Base-by-base conservation (phyloP, 108 stramenopile genomes). In the Hondaea fermentalgiana region DNA sequence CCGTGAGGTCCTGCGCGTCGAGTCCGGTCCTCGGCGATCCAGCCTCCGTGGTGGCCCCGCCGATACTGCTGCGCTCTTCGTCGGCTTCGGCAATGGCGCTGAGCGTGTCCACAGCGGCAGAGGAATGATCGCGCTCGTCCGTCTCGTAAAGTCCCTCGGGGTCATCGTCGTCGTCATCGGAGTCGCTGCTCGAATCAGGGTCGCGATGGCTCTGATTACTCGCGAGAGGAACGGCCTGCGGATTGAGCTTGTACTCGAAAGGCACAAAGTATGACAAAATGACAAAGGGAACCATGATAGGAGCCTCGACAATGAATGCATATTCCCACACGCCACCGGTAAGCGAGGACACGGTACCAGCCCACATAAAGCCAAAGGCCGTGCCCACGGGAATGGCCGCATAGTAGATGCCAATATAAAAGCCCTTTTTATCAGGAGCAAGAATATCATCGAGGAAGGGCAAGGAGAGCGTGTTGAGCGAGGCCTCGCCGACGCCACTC, bases 361-460 rank as follows among this genome's bases (percentile, higher is more conserved):
- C 76, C 76, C 76, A 83, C 76, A 83, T 83, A 23, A 83, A 83
- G n/a, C 76, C 76, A 53, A 47, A 83, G 25, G 76, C 76, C 1
- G 76, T 83, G 28, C 76, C 76, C 45, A 83, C 76, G 25, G 76
- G 76, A 35, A 83, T 83, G n/a, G 76, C 76, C 23, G 76, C 28
- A 23, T 83, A 83, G 28, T 53, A 83, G n/a, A 83, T 83, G n/a
- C 76, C 76, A 2, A 83, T 83, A 45, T 83, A 83, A 35, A 83
- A 83, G 17, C 76, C 76, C 28, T 83, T 83, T 17, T 53, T 83
- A 12, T 53, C 25, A 53, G 76, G 76, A 16, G 19, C 76, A 23
- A 83, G 76, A 25, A 83, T 53, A 23, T 83, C 76, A 3, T 83
- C 76, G n/a, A 83, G 51, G 51, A 83, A 83, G 76, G 76, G 76